Conservation (phyloP, 75 land plant species). For the Picea glauca region DNA sequence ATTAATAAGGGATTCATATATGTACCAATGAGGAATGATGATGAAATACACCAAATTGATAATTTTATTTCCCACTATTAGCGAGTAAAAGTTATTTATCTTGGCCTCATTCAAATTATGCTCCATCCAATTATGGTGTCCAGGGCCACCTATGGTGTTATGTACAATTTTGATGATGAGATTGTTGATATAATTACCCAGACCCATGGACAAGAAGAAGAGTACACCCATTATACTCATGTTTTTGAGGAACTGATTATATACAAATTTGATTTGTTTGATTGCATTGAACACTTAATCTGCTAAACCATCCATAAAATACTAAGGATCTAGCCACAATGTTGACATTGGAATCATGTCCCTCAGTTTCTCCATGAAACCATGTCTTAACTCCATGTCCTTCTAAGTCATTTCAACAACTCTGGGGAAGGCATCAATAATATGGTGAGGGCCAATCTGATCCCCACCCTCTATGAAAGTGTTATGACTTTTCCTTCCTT, state of each 20-base stretch:
- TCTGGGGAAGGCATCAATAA: conserved; percentile 51
- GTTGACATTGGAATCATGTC: conserved; percentile 35
- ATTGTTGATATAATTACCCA: conserved; percentile 54
- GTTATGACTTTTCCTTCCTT: conserved; percentile 41
- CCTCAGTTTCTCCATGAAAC: neutral
- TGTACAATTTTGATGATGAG: conserved; percentile 35
- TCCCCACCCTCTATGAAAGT: conserved; percentile 60
- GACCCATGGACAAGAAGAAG: conserved; percentile 48
- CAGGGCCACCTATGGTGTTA: no score
- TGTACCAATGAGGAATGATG: conserved; percentile 27
- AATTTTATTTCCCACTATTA: conserved; percentile 21
- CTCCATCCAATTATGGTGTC: conserved; percentile 21
- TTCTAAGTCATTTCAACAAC: conserved; percentile 40
- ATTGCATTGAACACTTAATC: conserved; percentile 55
- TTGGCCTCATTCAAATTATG: conserved; percentile 24
- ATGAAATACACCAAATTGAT: conserved; percentile 13
- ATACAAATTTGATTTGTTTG: conserved; percentile 55
- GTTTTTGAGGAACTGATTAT: conserved; percentile 61
- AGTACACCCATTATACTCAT: conserved; percentile 60
- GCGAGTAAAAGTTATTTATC: conserved; percentile 39
- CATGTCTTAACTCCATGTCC: conserved; percentile 21
- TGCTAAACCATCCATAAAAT: conserved; percentile 39
- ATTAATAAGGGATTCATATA: no score
- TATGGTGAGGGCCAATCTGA: conserved; percentile 40
- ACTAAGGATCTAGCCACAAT: conserved; percentile 44